These are phyloP conservation scores for Xylaria sp. DNA, from an alignment of 2,329 filamentous ascomycete genomes.

Conservation along the genomic window DNA sequence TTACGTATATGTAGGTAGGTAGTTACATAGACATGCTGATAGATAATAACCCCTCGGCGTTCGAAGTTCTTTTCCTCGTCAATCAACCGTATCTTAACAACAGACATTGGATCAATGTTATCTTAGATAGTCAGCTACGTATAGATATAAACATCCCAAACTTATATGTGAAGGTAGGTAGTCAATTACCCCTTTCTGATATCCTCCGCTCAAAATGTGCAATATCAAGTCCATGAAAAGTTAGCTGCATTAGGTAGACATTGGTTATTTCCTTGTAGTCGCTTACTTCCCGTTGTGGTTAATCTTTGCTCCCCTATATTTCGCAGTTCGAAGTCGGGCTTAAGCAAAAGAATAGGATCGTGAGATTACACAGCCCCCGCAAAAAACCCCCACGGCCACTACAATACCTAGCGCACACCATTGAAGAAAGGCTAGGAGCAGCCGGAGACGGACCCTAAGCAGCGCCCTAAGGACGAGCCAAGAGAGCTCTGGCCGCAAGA, in stretches of 20 bases:
- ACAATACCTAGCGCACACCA: too few species aligned
- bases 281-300: neutral
- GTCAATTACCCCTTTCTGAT: too few species aligned
- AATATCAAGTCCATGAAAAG: too few species aligned
- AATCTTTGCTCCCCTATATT: neutral
- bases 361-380: conserved; percentile 31
- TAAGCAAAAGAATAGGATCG: conserved; percentile 15
- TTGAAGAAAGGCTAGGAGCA: conserved; percentile 14
- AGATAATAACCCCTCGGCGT: neutral
- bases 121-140: too few species aligned
- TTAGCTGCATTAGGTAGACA: neutral
- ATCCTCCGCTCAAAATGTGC: neutral
- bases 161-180: too few species aligned
- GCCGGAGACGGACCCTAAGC: conserved; percentile 22
- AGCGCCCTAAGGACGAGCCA: conserved; percentile 18
- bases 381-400: conserved; percentile 25
- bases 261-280: neutral
- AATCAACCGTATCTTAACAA: neutral
- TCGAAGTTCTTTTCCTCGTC: neutral
- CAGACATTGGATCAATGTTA: neutral
- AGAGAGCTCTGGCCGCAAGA: conserved; percentile 34
- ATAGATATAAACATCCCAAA: neutral
- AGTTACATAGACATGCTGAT: neutral
- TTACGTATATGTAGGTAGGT: too few species aligned
- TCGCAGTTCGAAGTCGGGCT: neutral